These are phyloP conservation scores for Suhomyces wounanorum DNA, from an alignment of 1,139 yeast species.

Conservation along the genomic window DNA sequence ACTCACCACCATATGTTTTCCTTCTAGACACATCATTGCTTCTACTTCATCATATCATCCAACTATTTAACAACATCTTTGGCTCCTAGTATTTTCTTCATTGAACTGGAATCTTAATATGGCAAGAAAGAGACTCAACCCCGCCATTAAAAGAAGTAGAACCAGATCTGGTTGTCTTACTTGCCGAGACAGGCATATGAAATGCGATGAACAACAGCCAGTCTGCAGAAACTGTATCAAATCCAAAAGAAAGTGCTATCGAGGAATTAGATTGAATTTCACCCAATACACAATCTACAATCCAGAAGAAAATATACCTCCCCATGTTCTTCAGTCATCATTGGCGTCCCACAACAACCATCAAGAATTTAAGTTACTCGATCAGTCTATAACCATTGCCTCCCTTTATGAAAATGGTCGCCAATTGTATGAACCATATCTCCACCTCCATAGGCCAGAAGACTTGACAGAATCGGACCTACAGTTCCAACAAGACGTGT, in stretches of 20 bases:
- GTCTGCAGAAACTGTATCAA: constrained; percentile 48
- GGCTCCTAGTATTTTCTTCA: background rate
- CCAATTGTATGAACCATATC: constrained; percentile 33
- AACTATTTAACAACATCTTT: background rate
- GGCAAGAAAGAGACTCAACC: constrained; percentile 23
- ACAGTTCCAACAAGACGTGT: constrained; percentile 33
- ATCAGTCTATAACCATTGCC: constrained; percentile 47
- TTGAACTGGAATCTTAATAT: constrained; percentile 5
- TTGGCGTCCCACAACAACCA: background rate
- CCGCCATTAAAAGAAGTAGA: constrained; percentile 29
- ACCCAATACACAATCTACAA: constrained; percentile 46
- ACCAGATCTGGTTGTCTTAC: constrained; percentile 51
- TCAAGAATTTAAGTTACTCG: constrained; percentile 25
- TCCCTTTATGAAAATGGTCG: constrained; percentile 39
- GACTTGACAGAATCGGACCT: constrained; percentile 38
- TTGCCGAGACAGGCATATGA: constrained; percentile 51
- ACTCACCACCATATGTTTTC: background rate
- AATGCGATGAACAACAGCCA: constrained; percentile 51
- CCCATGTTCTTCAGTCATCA: background rate
- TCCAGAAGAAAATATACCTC: constrained; percentile 26
- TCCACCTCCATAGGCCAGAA: constrained; percentile 32
- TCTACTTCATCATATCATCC: background rate
- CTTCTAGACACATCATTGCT: background rate
- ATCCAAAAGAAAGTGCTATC: constrained; percentile 43
- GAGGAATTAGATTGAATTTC: constrained; percentile 49